Conservation (phyloP, 139 green algal species). For the Chlorella sp. region DNA sequence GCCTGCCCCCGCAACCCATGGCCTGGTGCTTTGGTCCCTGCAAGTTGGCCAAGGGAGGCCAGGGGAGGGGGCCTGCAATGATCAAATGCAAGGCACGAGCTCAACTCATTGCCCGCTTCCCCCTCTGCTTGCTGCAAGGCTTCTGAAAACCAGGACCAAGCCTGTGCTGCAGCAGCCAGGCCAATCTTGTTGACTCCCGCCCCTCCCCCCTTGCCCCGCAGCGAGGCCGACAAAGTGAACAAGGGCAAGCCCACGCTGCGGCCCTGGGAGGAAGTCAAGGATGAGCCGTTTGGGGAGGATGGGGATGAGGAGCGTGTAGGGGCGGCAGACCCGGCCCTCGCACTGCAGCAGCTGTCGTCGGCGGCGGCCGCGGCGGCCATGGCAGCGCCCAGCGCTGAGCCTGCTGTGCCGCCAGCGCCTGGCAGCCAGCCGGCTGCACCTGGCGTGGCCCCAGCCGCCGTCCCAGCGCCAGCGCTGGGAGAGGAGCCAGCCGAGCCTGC, state of each 20-base stretch:
- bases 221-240: conserved; percentile 25
- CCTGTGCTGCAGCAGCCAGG: background rate
- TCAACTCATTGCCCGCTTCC: too few relatives aligned
- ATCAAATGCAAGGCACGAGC: too few relatives aligned
- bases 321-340: too few relatives aligned
- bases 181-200: background rate
- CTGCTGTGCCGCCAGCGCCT: too few relatives aligned
- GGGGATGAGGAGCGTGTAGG: background rate
- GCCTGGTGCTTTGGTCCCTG: too few relatives aligned
- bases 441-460: background rate
- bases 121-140: background rate
- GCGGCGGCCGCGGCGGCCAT: too few relatives aligned
- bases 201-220: background rate
- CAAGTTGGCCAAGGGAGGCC: too few relatives aligned
- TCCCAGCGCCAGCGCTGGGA: background rate
- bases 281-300: conserved; percentile 10
- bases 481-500: background rate
- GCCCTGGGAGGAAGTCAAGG: conserved; percentile 31
- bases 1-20: too few relatives aligned
- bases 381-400: too few relatives aligned
- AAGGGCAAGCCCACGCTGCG: conserved; percentile 23
- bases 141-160: background rate
- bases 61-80: too few relatives aligned
- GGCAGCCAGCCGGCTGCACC: background rate
- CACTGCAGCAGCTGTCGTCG: too few relatives aligned